phyloP scores from a whole-genome alignment of 768 basidiomycete genomes.

The Saitozyma podzolica region DNA sequence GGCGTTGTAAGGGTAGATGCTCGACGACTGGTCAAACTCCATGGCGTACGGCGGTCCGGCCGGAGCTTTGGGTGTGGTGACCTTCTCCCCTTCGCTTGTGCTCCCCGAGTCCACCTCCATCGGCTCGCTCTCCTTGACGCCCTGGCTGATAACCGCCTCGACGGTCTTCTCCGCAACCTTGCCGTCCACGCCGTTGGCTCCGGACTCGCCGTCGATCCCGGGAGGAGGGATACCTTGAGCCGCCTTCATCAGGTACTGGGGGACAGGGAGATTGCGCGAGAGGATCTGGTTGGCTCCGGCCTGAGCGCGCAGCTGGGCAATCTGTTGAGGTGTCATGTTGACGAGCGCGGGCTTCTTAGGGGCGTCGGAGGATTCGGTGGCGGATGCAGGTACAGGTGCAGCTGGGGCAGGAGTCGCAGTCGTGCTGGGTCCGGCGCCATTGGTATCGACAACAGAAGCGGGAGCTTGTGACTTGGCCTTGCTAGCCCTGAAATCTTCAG shows the following conservation, averaged over 20 bases:
- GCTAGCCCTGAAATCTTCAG: background rate
- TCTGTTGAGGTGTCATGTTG: constrained; percentile 50
- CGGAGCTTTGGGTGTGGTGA: constrained; percentile 19
- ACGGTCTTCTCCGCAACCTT: constrained; percentile 48
- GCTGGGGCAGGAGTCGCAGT: constrained; percentile 3
- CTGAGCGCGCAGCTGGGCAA: constrained; percentile 51
- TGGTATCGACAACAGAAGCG: background rate
- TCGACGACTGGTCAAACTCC: constrained; percentile 75
- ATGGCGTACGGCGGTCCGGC: constrained; percentile 52
- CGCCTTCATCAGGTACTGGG: constrained; percentile 47
- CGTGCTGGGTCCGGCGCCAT: background rate
- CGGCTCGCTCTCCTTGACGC: constrained; percentile 16
- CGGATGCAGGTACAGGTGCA: background rate
- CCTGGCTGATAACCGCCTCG: constrained; percentile 36
- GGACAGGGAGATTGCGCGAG: constrained; percentile 46
- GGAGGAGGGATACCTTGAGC: constrained; percentile 39
- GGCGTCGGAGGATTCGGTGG: constrained; percentile 1
- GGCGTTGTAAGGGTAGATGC: constrained; percentile 89
- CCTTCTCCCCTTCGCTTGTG: constrained; percentile 26
- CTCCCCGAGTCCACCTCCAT: constrained; percentile 24
- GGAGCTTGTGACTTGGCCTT: constrained; percentile 3
- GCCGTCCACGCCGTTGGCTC: constrained; percentile 21
- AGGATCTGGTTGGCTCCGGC: constrained; percentile 49
- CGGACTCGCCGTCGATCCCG: constrained; percentile 24
- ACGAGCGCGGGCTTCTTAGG: constrained; percentile 18